Percentiles rank a stretch among this genome's conserved stretches.
phyloP scores from a whole-genome alignment of 495 filamentous ascomycete species.

The Letharia columbiana region DNA sequence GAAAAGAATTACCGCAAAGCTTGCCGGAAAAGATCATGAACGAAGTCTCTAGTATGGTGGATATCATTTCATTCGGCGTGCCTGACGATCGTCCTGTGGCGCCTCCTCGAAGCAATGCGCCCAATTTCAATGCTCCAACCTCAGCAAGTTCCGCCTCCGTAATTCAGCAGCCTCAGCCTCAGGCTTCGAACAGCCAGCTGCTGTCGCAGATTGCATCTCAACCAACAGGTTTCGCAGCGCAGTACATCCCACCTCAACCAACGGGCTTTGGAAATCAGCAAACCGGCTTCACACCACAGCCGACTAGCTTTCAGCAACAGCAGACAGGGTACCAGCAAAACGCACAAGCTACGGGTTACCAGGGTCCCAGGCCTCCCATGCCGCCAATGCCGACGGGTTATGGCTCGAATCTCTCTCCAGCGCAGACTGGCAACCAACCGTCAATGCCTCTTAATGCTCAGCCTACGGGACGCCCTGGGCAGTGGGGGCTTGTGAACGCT shows the following conservation, averaged over 20 bases:
- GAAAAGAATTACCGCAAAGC: conserved; percentile 63
- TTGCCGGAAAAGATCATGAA: conserved; percentile 85
- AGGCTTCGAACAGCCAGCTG: conserved; percentile 64
- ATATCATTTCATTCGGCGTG: conserved; percentile 95
- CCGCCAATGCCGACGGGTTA: conserved; percentile 91
- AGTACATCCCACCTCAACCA: conserved; percentile 35
- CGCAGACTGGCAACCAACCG: conserved; percentile 48
- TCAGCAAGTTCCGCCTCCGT: conserved; percentile 59
- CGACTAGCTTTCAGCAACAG: conserved; percentile 40
- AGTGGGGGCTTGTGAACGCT: conserved; percentile 96
- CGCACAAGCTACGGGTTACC: conserved; percentile 55
- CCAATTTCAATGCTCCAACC: conserved; percentile 62
- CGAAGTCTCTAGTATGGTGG: conserved; percentile 98
- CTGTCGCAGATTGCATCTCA: conserved; percentile 66
- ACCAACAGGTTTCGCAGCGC: conserved; percentile 64
- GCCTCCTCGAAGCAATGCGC: conserved; percentile 55
- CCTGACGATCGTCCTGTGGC: conserved; percentile 59
- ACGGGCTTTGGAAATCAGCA: conserved; percentile 52
- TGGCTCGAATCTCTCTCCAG: conserved; percentile 55
- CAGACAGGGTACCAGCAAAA: conserved; percentile 44
- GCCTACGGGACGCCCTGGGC: conserved; percentile 91
- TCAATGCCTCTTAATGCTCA: conserved; percentile 66
- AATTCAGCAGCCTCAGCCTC: conserved; percentile 80
- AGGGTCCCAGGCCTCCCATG: conserved; percentile 78
- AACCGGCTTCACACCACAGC: conserved; percentile 45